Evolutionary conservation across 306 rosid species (phyloP).

Genomic region (Quercus rubra): DNA sequence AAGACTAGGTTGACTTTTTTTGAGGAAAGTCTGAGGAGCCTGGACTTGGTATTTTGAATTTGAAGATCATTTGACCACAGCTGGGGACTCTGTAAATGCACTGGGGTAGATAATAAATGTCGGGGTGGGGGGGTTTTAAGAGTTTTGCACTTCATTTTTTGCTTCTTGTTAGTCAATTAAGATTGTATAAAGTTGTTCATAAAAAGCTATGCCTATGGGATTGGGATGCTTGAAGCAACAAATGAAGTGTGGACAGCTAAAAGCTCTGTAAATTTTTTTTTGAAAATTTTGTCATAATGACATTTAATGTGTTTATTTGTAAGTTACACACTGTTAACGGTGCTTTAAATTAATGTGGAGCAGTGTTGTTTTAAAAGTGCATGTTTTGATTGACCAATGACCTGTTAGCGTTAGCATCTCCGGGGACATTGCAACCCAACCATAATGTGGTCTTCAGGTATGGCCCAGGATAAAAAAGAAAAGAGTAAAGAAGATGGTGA

Average conservation of each 20-base stretch:
- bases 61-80: not conserved
- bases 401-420: no score
- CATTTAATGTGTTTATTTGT: not conserved
- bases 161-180: slow-evolving; percentile 3
- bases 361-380: no score
- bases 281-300: not conserved
- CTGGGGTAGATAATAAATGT: not conserved
- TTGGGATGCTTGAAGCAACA: slow-evolving; percentile 3
- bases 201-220: not conserved
- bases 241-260: slow-evolving; percentile 10
- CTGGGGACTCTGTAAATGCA: not conserved
- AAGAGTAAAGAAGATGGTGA: no score
- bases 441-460: no score
- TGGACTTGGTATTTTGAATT: not conserved
- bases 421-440: no score
- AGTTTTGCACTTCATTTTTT: slow-evolving; percentile 8
- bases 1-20: not conserved
- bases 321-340: no score
- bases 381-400: no score
- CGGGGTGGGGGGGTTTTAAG: no score
- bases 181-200: not conserved
- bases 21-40: not conserved
- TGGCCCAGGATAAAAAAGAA: no score
- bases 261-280: not conserved
- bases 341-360: no score